Evolutionary conservation across 768 basidiomycete genomes (phyloP), one percentile per base, ranked within the genome.

Genomic region (Termitomyces heimii): DNA sequence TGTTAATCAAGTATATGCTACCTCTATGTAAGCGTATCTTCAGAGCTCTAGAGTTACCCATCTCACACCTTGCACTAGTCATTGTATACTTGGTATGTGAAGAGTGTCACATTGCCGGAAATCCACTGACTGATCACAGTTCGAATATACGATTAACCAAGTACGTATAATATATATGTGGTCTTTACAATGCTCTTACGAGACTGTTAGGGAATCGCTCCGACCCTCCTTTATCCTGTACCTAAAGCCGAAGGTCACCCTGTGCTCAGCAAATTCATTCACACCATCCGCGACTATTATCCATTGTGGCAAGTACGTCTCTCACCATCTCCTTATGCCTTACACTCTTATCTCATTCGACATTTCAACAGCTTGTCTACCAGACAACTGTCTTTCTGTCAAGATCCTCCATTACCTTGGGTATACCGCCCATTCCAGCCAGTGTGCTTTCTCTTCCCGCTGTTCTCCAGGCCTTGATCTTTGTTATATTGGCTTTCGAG

Each of bases 131-230:
- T 56, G 48, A 14, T 43, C 29, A 29, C 58, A 92, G 90, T 85
- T 93, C 53, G 93, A 95, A 69, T 95, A 94, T 67, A 92, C 88
- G 2, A 95, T 95, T 62, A 95, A 95, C 66, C 90, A 92, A 72
- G 88, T 83, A 58, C 24, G 72, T 29, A 43, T 32, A 50, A 56
- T 54, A 6, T 24, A 26, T 16, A 24, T 16, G 34, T 16, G 16
- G 12, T n/a, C 24, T 29, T 16, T 26, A 35, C 31, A n/a, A 37
- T 47, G 14, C 35, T 32, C 12, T 10, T 40, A 31, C 32, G 29
- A 42, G n/a, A 48, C 10, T 46, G 8, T 14, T 39, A 93, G 85
- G 96, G 96, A 32, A 84, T 98, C 8, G 80, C 92, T 18, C 95
- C 96, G 0, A 96, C 94, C 0, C 75, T 98, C 18, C 69, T 98